Evolutionary conservation across 805 yeast species (phyloP).

Genomic region (Ogataea pilisensis): DNA sequence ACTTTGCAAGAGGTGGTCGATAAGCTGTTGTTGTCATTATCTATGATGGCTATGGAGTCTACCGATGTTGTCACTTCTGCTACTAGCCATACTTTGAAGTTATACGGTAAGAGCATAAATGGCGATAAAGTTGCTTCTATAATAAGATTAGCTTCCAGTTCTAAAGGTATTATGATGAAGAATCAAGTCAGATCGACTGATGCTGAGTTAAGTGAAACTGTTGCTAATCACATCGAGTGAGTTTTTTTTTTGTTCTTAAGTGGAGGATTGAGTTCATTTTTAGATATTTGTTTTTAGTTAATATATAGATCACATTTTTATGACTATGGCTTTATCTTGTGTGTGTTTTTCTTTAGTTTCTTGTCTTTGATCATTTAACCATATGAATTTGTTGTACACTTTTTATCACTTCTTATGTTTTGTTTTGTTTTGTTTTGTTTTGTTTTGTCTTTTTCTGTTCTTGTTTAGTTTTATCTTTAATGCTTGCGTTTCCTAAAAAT

Average conservation of each 20-base stretch:
- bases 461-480: no score
- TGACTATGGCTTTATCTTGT: no score
- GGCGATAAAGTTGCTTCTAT: slow-evolving; percentile 49
- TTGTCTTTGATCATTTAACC: no score
- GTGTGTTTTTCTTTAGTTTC: no score
- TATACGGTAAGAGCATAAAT: slow-evolving; percentile 73
- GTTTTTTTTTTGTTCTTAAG: neutral
- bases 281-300: neutral
- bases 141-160: slow-evolving; percentile 46
- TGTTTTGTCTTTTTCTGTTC: no score
- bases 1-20: slow-evolving; percentile 54
- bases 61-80: slow-evolving; percentile 58
- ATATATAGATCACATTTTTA: no score
- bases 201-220: slow-evolving; percentile 43
- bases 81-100: slow-evolving; percentile 66
- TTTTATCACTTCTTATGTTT: no score
- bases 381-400: no score
- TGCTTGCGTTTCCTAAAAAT: no score
- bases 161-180: slow-evolving; percentile 49
- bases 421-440: no score
- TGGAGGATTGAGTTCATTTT: neutral
- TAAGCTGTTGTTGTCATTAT: slow-evolving; percentile 48
- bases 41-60: slow-evolving; percentile 71
- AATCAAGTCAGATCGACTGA: slow-evolving; percentile 56
- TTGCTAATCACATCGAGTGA: slow-evolving; percentile 46